Base-by-base conservation (phyloP, 371 early-diverging fungal genomes). In the Mucor lusitanicus region DNA sequence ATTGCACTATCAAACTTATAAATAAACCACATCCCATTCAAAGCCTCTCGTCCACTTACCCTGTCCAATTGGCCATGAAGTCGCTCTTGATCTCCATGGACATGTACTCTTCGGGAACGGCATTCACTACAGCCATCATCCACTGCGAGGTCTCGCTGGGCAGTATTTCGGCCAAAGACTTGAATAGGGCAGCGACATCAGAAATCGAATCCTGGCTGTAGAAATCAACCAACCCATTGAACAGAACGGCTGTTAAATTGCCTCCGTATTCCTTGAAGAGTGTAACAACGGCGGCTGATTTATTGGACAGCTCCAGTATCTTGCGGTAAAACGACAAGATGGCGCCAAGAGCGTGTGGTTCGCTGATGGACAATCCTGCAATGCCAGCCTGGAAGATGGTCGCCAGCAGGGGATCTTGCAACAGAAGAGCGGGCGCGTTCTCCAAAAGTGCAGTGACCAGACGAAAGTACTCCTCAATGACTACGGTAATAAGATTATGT, bases 401-500 rank as follows among this genome's bases (percentile, higher is more conserved):
- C 6, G 85, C 73, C 3, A 70, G 23, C 21, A 65, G 58, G 0
- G 59, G 42, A 46, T 85, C 83, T 55, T 82, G 81, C 37, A 87
- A 55, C 39, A 89, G 73, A 28, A 87, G 80, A 7, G 69, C 56
- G 1, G 94, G 92, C 30, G 84, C 83, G 4, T 73, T 68, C 25
- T 91, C 85, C 54, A 89, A 63, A 3, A 81, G 75, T n/a, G 81
- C 79, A 25, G 77, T 77, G 2, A 88, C 58, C 60, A 92, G 73
- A 28, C 84, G 79, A 72, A 88, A 91, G 71, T 88, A 91, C 55
- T 92, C 92, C 68, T 90, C 92, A 33, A 90, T 75, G 13, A 90
- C 53, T 53, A 53, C 23, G 17, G 4, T 5, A 67, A 33, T 61
- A 48, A 53, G 58, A 69, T 68, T n/a, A n/a, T 21, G 55, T 25